Evolutionary conservation across 352 stramenopile species (phyloP).

Genomic region (Blastocystis sp.): DNA sequence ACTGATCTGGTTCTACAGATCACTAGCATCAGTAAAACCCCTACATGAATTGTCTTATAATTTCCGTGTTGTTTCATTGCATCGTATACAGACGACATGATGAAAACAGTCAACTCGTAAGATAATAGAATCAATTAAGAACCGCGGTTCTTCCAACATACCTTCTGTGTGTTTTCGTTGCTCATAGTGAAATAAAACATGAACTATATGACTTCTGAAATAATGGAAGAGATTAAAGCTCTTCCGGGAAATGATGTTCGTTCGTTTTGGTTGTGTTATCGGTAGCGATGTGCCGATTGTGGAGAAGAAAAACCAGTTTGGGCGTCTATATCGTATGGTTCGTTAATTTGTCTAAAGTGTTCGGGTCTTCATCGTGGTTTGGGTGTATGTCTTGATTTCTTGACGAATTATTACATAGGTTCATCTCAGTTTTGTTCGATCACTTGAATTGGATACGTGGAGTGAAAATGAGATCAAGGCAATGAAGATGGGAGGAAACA

Average conservation of each 20-base stretch:
- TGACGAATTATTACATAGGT: slow-evolving; percentile 65
- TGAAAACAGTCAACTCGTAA: neutral
- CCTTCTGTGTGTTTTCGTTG: neutral
- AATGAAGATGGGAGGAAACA: slow-evolving; percentile 86
- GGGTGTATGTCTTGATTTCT: slow-evolving; percentile 85
- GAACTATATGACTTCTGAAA: slow-evolving; percentile 26
- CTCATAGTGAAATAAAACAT: neutral
- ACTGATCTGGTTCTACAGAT: neutral
- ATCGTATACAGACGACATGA: slow-evolving; percentile 28
- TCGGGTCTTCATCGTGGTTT: slow-evolving; percentile 83
- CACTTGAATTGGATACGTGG: slow-evolving; percentile 89
- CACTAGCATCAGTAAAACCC: neutral
- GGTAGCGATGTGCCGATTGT: slow-evolving; percentile 83
- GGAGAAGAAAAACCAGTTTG: slow-evolving; percentile 86
- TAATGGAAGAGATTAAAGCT: neutral
- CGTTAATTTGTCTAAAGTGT: slow-evolving; percentile 90
- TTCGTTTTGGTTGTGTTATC: neutral
- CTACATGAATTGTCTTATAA: neutral
- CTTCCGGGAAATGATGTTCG: slow-evolving; percentile 61
- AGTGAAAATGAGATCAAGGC: slow-evolving; percentile 82
- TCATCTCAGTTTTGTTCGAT: slow-evolving; percentile 69
- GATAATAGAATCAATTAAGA: neutral
- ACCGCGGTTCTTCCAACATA: neutral
- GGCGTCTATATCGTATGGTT: slow-evolving; percentile 85
- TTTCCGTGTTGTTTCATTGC: neutral